Base-by-base conservation (phyloP, 208 protist species). In the Trypanosoma avium region DNA sequence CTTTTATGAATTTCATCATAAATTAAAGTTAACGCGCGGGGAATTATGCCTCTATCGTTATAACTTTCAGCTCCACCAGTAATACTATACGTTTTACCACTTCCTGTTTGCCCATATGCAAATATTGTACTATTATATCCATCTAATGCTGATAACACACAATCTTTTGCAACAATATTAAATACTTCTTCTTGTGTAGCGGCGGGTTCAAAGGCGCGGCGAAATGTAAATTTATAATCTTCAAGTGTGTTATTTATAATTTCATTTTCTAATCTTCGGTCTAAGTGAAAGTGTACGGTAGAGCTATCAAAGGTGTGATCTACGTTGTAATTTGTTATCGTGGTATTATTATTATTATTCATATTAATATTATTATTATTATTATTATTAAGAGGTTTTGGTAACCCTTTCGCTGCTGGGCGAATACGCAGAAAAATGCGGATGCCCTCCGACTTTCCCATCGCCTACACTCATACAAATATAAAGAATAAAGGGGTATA, bases 11-110 rank as follows among this genome's bases (percentile, higher is more conserved):
- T 48, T 48, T 87, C 81, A 24, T 94, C 90, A 61, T 92, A 88
- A 22, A 97, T 79, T 47, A 97, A 68, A 22, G 77, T 82, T 33
- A 97, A 63, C 7, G 84, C 78, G n/a, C 92, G 89, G 3, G 90
- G 88, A 61, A 97, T 95, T 46, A 97, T 84, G 15, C 92, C 92
- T 19, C 86, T 77, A 19, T 94, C 88, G 12, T 91, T 67, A 57
- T 94, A 93, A 66, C 82, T 89, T 36, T 93, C 84, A 32, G 84
- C 85, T 22, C 90, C 92, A n/a, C 92, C 92, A 3, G 86, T 93
- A 70, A 95, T 91, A 58, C 84, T 95, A 73, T 82, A 93, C 36
- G 92, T 97, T 70, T 97, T 97, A 27, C 92, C 92, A 71, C 82
- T 92, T 42, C 92, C 92, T 0, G 92, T 97, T 50, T 97, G 92